A percentile compares a stretch with the other conserved stretches of the same genome.
Evolutionary conservation across 495 filamentous ascomycete genomes (phyloP).

Genomic region (Hypoxylon lienhwacheense): DNA sequence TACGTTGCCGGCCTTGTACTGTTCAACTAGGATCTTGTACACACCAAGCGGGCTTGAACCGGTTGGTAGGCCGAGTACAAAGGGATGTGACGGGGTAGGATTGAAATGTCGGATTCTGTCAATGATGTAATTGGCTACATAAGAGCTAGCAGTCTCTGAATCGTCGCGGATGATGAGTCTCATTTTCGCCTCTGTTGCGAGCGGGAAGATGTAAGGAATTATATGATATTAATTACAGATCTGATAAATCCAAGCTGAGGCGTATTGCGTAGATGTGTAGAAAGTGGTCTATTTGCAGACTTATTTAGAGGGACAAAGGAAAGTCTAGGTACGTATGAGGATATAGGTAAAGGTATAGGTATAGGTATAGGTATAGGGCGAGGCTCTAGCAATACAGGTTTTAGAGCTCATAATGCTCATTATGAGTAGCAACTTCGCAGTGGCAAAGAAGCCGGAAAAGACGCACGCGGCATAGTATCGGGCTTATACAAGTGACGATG

Average conservation of each 20-base stretch:
- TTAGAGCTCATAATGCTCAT: conserved; percentile 29
- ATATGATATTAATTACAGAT: neutral
- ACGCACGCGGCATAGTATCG: conserved; percentile 25
- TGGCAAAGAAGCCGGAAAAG: conserved; percentile 22
- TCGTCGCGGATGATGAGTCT: conserved; percentile 82
- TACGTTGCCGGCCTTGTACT: conserved; percentile 70
- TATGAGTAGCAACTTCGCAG: conserved; percentile 34
- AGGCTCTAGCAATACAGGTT: conserved; percentile 16
- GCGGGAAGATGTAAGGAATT: conserved; percentile 15
- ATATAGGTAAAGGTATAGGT: conserved; percentile 7
- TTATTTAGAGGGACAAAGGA: neutral
- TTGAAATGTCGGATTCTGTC: conserved; percentile 73
- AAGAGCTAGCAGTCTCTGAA: conserved; percentile 64
- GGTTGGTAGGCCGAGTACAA: conserved; percentile 82
- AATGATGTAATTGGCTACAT: conserved; percentile 84
- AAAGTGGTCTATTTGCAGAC: neutral
- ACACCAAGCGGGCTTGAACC: conserved; percentile 77
- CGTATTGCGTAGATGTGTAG: conserved; percentile 3
- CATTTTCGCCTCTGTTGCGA: conserved; percentile 52
- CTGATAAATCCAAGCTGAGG: conserved; percentile 13
- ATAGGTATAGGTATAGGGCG: conserved; percentile 8
- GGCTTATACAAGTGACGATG: conserved; percentile 27
- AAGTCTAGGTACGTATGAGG: neutral
- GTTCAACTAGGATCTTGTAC: conserved; percentile 75
- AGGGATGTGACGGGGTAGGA: conserved; percentile 69